Evolutionary conservation across 768 basidiomycete genomes (phyloP).

Genomic region (Trametes elegans): DNA sequence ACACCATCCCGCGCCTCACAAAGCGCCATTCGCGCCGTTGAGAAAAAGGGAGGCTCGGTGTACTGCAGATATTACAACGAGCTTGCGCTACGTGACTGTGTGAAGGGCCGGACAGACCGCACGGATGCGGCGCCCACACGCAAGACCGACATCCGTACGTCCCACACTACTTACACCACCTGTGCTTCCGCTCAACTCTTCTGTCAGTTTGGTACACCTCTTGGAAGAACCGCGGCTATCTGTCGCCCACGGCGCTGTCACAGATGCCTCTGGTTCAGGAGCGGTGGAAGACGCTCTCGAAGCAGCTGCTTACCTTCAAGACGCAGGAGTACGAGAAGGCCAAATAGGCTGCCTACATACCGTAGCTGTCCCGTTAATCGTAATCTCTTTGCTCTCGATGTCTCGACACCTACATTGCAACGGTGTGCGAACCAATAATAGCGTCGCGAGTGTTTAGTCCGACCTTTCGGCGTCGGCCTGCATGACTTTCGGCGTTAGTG

Average conservation of each 20-base stretch:
- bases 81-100: slow-evolving; percentile 75
- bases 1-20: slow-evolving; percentile 83
- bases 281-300: slow-evolving; percentile 65
- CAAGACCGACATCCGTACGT: slow-evolving; percentile 38
- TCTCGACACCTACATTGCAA: neutral
- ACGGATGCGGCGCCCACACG: slow-evolving; percentile 79
- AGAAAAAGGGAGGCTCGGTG: slow-evolving; percentile 76
- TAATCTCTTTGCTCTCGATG: slow-evolving; percentile 16
- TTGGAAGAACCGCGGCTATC: slow-evolving; percentile 71
- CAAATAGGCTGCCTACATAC: slow-evolving; percentile 34
- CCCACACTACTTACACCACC: neutral
- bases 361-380: slow-evolving; percentile 13
- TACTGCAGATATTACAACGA: slow-evolving; percentile 91
- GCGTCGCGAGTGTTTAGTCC: too few relatives aligned
- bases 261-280: slow-evolving; percentile 64
- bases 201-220: slow-evolving; percentile 73
- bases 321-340: slow-evolving; percentile 35
- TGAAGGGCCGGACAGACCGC: slow-evolving; percentile 70
- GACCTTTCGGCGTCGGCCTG: too few relatives aligned
- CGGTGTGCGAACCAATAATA: too few relatives aligned
- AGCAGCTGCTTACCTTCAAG: slow-evolving; percentile 57
- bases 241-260: slow-evolving; percentile 57
- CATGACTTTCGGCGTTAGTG: too few relatives aligned
- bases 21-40: slow-evolving; percentile 82
- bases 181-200: neutral